A percentile compares a stretch with the other conserved stretches of the same genome.
phyloP scores from a whole-genome alignment of 1,139 yeast genomes.

The Sugiyamaella pinicola region DNA sequence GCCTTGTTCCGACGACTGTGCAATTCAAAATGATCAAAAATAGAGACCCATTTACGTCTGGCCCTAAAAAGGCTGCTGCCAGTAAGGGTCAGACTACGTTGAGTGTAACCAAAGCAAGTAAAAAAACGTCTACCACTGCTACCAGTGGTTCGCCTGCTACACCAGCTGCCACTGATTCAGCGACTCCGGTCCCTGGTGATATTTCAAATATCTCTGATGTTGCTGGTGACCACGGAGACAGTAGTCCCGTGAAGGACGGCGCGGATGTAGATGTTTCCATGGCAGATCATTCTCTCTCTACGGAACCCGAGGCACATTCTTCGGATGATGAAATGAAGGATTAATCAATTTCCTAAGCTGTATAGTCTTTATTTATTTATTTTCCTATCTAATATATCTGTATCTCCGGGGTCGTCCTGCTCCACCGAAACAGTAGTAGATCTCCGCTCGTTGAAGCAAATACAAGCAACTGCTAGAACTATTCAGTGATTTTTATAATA shows the following conservation, averaged over 20 bases:
- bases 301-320: conserved; percentile 12
- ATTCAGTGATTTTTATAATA: too few species aligned
- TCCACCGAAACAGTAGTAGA: background rate
- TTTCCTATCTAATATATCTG: background rate
- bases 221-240: background rate
- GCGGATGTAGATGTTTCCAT: conserved; percentile 5
- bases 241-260: background rate
- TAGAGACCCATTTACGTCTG: conserved; percentile 12
- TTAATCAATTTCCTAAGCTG: background rate
- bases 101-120: conserved; percentile 5
- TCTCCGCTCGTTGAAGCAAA: background rate
- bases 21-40: conserved; percentile 35
- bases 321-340: conserved; percentile 15
- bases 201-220: background rate
- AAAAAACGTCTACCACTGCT: background rate
- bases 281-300: conserved; percentile 9
- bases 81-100: conserved; percentile 25
- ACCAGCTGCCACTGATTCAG: conserved; percentile 1
- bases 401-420: background rate
- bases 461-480: too few species aligned
- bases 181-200: background rate
- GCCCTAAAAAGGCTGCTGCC: background rate
- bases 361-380: background rate
- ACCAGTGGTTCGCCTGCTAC: background rate
- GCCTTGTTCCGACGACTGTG: conserved; percentile 36